Evolutionary conservation across 768 basidiomycete genomes (phyloP).

Genomic region (Trametes punicea): DNA sequence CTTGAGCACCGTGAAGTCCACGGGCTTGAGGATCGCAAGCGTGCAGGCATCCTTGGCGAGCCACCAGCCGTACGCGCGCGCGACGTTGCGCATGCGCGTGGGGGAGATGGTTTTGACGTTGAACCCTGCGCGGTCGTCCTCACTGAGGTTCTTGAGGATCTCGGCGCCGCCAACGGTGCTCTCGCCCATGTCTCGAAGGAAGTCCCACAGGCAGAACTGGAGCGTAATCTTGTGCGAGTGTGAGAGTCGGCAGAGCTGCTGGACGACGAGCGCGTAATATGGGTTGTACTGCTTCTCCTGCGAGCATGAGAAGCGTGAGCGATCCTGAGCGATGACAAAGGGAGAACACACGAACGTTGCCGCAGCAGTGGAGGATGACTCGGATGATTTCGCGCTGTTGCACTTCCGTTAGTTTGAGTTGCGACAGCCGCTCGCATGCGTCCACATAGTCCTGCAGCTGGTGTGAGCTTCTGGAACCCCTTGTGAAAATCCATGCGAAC

Average conservation of each 20-base stretch:
- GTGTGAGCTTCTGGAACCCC: neutral
- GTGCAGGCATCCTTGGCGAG: conserved; percentile 78
- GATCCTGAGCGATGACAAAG: neutral
- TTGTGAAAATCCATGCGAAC: conserved; percentile 25
- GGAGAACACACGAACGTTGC: conserved; percentile 59
- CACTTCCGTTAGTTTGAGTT: conserved; percentile 78
- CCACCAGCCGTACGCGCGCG: conserved; percentile 90
- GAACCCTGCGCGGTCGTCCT: conserved; percentile 42
- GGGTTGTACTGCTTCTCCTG: conserved; percentile 94
- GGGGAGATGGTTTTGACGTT: conserved; percentile 53
- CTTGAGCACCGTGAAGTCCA: conserved; percentile 80
- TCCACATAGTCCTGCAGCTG: conserved; percentile 87
- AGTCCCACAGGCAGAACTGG: conserved; percentile 96
- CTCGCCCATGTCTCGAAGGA: conserved; percentile 88
- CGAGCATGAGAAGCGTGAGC: neutral
- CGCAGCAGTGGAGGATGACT: conserved; percentile 88
- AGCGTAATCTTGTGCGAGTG: conserved; percentile 90
- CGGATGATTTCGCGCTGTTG: conserved; percentile 96
- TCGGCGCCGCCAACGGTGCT: conserved; percentile 75
- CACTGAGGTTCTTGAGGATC: conserved; percentile 57
- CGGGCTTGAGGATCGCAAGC: conserved; percentile 83
- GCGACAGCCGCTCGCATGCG: conserved; percentile 85
- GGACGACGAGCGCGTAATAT: conserved; percentile 87
- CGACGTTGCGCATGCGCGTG: conserved; percentile 65
- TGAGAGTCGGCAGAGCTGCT: conserved; percentile 72